Evolutionary conservation across 805 yeast genomes (phyloP).

Genomic region (Myxozyma nipponensis): DNA sequence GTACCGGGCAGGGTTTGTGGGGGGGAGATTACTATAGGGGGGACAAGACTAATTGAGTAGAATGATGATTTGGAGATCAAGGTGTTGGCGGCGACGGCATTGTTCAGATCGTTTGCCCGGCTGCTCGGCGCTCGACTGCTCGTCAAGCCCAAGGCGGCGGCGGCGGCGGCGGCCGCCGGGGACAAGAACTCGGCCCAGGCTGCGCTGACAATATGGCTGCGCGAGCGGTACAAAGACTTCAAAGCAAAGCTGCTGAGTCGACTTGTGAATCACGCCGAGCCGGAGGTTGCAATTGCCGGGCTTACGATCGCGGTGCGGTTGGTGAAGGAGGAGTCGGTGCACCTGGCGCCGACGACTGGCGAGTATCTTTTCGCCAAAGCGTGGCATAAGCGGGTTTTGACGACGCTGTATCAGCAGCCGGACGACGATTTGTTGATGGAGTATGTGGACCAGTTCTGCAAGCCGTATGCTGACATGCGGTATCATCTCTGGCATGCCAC

Average conservation of each 20-base stretch:
- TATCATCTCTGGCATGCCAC: slow-evolving; percentile 62
- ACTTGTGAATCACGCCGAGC: slow-evolving; percentile 37
- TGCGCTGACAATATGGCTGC: slow-evolving; percentile 60
- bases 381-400: slow-evolving; percentile 45
- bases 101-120: slow-evolving; percentile 49
- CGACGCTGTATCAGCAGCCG: slow-evolving; percentile 35
- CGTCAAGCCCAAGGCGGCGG: slow-evolving; percentile 32
- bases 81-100: slow-evolving; percentile 34
- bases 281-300: slow-evolving; percentile 16
- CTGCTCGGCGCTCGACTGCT: slow-evolving; percentile 46
- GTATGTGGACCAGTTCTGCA: slow-evolving; percentile 54
- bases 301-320: slow-evolving; percentile 40
- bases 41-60: not conserved
- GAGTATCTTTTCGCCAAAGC: slow-evolving; percentile 63
- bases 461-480: slow-evolving; percentile 69
- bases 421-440: slow-evolving; percentile 47
- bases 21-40: not conserved
- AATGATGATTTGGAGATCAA: slow-evolving; percentile 26
- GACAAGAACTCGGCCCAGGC: slow-evolving; percentile 39
- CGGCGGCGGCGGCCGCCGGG: slow-evolving; percentile 42
- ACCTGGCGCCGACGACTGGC: slow-evolving; percentile 48
- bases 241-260: slow-evolving; percentile 45
- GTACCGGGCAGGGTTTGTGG: not conserved
- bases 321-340: slow-evolving; percentile 50
- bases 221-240: slow-evolving; percentile 53